A percentile compares a stretch with the other conserved stretches of the same genome.
Conservation (phyloP, 108 stramenopile species). For the Cylindrotheca closterium region DNA sequence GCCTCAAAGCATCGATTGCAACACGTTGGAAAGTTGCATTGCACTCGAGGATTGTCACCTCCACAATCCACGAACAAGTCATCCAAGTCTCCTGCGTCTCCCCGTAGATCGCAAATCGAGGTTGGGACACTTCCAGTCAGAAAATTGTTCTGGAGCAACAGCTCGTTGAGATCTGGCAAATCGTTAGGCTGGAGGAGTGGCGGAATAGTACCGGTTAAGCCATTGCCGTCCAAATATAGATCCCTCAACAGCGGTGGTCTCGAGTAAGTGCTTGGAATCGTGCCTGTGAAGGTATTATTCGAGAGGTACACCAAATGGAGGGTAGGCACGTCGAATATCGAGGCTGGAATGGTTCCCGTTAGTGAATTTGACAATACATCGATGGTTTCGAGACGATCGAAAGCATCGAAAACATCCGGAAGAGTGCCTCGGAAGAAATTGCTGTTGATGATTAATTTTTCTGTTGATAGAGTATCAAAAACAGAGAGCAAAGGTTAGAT, state of each 20-base stretch:
- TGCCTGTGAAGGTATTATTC: constrained; percentile 69
- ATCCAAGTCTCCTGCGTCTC: constrained; percentile 22
- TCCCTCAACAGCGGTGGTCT: constrained; percentile 34
- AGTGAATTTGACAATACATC: constrained; percentile 68
- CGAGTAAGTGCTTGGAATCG: constrained; percentile 54
- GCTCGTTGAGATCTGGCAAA: constrained; percentile 34
- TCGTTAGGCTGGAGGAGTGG: constrained; percentile 9
- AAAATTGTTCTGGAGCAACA: constrained; percentile 41
- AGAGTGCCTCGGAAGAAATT: constrained; percentile 71
- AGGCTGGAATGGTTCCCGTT: constrained; percentile 61
- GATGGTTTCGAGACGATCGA: constrained; percentile 52
- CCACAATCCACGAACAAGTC: constrained; percentile 50
- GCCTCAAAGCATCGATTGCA: constrained; percentile 53
- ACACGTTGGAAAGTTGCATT: constrained; percentile 48
- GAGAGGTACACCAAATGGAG: constrained; percentile 66
- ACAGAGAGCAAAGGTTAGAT: no score
- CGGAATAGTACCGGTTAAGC: constrained; percentile 53
- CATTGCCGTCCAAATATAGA: constrained; percentile 60
- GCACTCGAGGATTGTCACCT: constrained; percentile 33
- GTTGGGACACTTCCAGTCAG: constrained; percentile 45
- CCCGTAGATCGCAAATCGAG: constrained; percentile 33
- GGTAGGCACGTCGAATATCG: constrained; percentile 57
- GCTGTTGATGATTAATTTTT: constrained; percentile 46
- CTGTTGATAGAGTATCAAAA: constrained; percentile 19
- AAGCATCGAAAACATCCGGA: constrained; percentile 51